Base-by-base conservation (phyloP, 768 basidiomycete species). In the Exidia glandulosa region DNA sequence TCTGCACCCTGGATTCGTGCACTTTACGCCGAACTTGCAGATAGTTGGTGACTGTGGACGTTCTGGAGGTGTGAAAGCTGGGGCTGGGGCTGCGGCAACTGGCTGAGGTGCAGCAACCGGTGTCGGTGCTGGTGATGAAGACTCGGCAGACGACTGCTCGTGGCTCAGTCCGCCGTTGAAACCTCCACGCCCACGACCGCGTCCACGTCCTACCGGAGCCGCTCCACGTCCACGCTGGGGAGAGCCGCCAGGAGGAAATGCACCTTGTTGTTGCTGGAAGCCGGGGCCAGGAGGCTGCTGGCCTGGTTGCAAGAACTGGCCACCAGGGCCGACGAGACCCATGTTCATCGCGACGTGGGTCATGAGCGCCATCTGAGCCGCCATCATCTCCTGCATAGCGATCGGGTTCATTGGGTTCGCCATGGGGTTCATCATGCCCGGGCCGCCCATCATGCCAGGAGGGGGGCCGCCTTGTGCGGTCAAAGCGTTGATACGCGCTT, bases 341-440 rank as follows among this genome's bases (percentile, higher is more conserved):
- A 92, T 87, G 34, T 83, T 85, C 32, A 84, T 79, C 45, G 89
- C 88, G 85, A 95, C 89, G 73, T 94, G 91, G 59, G 88, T 84
- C 93, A 94, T 94, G 67, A 94, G 78, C 30, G 90, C 87, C 88
- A 91, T 90, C 69, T 93, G 87, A 70, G 81, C 88, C 81, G 89
- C 85, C 83, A 94, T 85, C 80, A 94, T 86, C 69, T 91, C 91
- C 71, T 93, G 92, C 65, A 94, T 72, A 72, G 87, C 73, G 62
- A 89, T 64, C 41, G 87, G 85, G 65, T 85, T 90, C 52, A 79
- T 72, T 75, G n/a, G n/a, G n/a, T n/a, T n/a, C n/a, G n/a, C n/a
- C n/a, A 81, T 81, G 76, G 83, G 58, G 32, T 54, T 78, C 65
- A 80, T 81, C 67, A 79, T 76, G 60, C 57, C 63, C 31, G 72